Evolutionary conservation across 805 yeast species (phyloP), one percentile per base, ranked within the genome.

Genomic region (Kurtzmaniella cleridarum): DNA sequence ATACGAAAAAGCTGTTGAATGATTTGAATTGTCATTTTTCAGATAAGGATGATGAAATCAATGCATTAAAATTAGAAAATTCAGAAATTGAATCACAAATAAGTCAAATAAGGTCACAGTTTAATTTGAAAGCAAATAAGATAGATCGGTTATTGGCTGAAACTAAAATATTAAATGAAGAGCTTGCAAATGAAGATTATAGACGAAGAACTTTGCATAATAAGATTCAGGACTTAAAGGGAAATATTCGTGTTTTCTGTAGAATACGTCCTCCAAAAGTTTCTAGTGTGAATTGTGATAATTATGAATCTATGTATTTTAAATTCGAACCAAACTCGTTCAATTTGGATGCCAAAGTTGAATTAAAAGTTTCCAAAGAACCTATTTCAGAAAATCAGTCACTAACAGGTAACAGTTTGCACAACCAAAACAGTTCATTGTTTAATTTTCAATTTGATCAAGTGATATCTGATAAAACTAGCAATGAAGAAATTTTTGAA

Each of bases 211-310:
- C 61, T 11, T 56, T 85, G 1, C 96, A 88, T 52, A 81, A 86
- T 53, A 71, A 69, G 44, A 64, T 91, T 5, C 96, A 89, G 57
- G 95, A 87, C 43, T 58, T 91, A 29, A 85, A 89, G 58, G 98
- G 98, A 1, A 93, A 88, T 51, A 89, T 93, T 27, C 64, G 98
- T 34, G 97, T 91, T 0, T 87, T 82, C 50, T 91, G 97, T 55
- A 71, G 98, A 29, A 70, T 91, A 4, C 71, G 95, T 39, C 96
- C 96, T 0, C 62, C 68, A 5, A 44, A 59, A 10, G 29, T n/a
- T 8, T 31, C 46, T 3, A 20, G 6, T 10, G 13, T 17, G 3
- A 41, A 40, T 8, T 51, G 44, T n/a, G 33, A 14, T 11, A 11
- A n/a, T n/a, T 5, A 18, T 15, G 12, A 17, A 41, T 3, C 30